A percentile compares a stretch with the other conserved stretches of the same genome.
Evolutionary conservation across 805 yeast species (phyloP).

Genomic region (Saccharomycopsis schoenii): DNA sequence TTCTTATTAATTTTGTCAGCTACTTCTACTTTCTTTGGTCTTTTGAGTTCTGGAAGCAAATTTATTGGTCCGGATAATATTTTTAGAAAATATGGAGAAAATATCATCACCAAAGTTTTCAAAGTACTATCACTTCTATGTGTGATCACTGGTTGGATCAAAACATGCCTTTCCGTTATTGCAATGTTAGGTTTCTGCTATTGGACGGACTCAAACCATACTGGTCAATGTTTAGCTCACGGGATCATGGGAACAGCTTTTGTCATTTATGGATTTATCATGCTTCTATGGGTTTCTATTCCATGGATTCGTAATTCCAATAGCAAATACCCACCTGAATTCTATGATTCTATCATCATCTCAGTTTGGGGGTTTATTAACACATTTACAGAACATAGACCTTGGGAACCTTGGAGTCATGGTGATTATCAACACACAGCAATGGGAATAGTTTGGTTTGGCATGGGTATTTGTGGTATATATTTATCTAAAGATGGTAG

Average conservation of each 20-base stretch:
- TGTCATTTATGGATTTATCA: conserved; percentile 65
- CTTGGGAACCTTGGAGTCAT: conserved; percentile 87
- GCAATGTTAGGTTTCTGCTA: conserved; percentile 85
- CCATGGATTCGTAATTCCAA: conserved; percentile 60
- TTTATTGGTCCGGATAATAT: conserved; percentile 29
- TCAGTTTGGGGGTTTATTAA: conserved; percentile 87
- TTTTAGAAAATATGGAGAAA: conserved; percentile 30
- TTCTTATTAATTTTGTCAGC: conserved; percentile 40
- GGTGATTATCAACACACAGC: conserved; percentile 94
- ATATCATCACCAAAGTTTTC: conserved; percentile 28
- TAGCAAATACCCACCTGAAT: conserved; percentile 64
- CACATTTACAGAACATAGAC: conserved; percentile 88
- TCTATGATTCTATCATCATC: conserved; percentile 72
- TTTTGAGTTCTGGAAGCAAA: conserved; percentile 44
- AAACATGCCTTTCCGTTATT: conserved; percentile 70
- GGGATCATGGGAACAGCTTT: conserved; percentile 95
- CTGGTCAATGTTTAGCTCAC: conserved; percentile 95
- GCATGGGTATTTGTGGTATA: conserved; percentile 82
- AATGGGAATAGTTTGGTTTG: conserved; percentile 97
- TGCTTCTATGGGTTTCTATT: conserved; percentile 53
- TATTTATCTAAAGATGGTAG: conserved; percentile 58
- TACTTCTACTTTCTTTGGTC: conserved; percentile 43
- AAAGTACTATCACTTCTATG: conserved; percentile 37
- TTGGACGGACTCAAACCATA: conserved; percentile 33
- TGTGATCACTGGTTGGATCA: conserved; percentile 64